Evolutionary conservation across 768 basidiomycete genomes (phyloP), one percentile per base, ranked within the genome.

Genomic region (Termitomyces sp.): DNA sequence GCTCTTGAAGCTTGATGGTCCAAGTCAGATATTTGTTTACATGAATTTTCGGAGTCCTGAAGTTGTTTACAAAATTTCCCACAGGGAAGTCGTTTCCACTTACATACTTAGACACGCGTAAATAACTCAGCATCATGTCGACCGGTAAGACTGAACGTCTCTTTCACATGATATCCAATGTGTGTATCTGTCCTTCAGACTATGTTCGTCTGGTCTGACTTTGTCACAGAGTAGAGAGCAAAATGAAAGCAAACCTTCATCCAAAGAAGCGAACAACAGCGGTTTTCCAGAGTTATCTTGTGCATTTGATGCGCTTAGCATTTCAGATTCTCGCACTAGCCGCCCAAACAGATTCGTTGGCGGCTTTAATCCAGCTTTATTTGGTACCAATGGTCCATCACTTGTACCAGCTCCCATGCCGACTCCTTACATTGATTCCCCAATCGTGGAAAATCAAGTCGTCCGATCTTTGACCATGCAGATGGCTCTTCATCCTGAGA

Each of bases 391-490:
- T 46, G 24, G 38, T 49, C 33, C 57, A 24, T 49, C 55, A 20
- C 22, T 43, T 42, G 26, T 58, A 32, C 46, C 54, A 43, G 42
- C 62, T 22, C 52, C 43, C 28, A 74, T 78, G 63, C 79, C 81
- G 9, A 59, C 63, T 36, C 78, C 79, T 14, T 70, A 64, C 56
- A 57, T 64, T 48, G 51, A 58, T 10, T 61, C 61, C 24, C 68
- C 68, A 7, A 76, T 75, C 7, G 64, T 66, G 45, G 76, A 75
- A 26, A 74, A 75, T 71, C 72, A 70, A 48, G 64, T 73, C 32
- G 75, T 57, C 32, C 70, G 71, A 33, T 76, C 75, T 26, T 63
- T 73, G 49, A 74, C 74, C 18, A 77, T 77, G 76, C 73, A 75
- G 57, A 72, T 73, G 66, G 72, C 75, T 18, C 68, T 76, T 40